A percentile compares a stretch with the other conserved stretches of the same genome.
These are phyloP conservation scores for Candida anglica DNA, from an alignment of 805 yeast species.

Conservation along the genomic window DNA sequence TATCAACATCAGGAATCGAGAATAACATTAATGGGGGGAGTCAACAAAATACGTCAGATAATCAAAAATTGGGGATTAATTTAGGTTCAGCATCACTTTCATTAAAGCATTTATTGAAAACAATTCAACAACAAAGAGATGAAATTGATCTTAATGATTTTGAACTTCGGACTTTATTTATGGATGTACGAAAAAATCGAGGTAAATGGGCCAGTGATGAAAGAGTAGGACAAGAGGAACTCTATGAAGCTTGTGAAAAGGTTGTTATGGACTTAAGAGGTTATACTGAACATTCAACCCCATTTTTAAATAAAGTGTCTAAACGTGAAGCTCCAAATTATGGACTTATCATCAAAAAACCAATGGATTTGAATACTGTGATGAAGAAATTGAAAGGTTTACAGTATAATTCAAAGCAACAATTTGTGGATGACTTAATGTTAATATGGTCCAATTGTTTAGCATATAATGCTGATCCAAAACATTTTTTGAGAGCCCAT, in stretches of 20 bases:
- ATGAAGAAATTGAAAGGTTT: constrained; percentile 81
- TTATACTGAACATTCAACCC: constrained; percentile 94
- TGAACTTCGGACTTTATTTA: constrained; percentile 77
- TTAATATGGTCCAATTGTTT: constrained; percentile 94
- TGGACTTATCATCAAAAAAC: constrained; percentile 80
- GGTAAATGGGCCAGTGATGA: constrained; percentile 98
- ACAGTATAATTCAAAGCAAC: constrained; percentile 79
- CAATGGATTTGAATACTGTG: constrained; percentile 96
- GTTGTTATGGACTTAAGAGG: constrained; percentile 87
- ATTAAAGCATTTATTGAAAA: constrained; percentile 71
- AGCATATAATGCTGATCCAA: constrained; percentile 90
- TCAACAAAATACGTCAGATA: background rate
- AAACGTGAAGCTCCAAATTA: constrained; percentile 98
- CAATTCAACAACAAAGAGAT: constrained; percentile 79
- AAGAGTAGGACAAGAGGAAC: constrained; percentile 93
- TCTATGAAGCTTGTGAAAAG: constrained; percentile 95
- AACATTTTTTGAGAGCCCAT: constrained; percentile 84
- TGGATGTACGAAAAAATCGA: constrained; percentile 91
- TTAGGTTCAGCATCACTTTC: constrained; percentile 37
- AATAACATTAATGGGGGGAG: background rate
- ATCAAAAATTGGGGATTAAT: constrained; percentile 21
- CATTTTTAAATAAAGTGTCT: constrained; percentile 92
- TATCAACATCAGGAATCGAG: constrained; percentile 2
- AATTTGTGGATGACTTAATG: constrained; percentile 93
- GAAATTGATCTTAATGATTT: constrained; percentile 69